These are phyloP conservation scores for Phallus indusiatus DNA, from an alignment of 768 basidiomycete genomes.

Conservation along the genomic window DNA sequence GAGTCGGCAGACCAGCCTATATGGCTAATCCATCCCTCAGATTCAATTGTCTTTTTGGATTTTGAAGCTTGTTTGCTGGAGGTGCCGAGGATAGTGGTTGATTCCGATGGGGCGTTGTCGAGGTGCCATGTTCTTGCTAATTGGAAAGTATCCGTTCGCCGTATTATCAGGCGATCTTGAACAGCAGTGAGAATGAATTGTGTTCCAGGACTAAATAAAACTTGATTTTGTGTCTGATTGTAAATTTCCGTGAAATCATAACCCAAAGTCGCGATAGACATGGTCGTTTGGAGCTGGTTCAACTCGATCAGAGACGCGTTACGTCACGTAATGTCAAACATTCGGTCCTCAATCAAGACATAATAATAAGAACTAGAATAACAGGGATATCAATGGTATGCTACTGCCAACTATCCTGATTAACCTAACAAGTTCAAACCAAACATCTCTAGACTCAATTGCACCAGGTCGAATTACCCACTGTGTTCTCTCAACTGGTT, in stretches of 20 bases:
- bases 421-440: too few species aligned
- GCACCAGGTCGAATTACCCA: too few species aligned
- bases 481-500: too few species aligned
- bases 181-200: slow-evolving; percentile 80
- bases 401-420: too few species aligned
- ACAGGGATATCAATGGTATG: too few species aligned
- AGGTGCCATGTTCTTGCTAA: slow-evolving; percentile 75
- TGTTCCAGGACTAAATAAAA: slow-evolving; percentile 76
- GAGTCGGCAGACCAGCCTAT: slow-evolving; percentile 84
- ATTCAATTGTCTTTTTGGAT: slow-evolving; percentile 10
- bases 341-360: too few species aligned
- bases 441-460: background rate
- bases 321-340: too few species aligned
- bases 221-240: slow-evolving; percentile 52
- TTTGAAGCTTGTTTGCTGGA: slow-evolving; percentile 20
- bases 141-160: slow-evolving; percentile 76
- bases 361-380: too few species aligned
- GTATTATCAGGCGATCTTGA: slow-evolving; percentile 70
- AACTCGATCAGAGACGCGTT: slow-evolving; percentile 3
- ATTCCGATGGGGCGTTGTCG: slow-evolving; percentile 43
- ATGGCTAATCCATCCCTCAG: slow-evolving; percentile 52
- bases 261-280: slow-evolving; percentile 9
- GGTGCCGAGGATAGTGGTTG: slow-evolving; percentile 33
- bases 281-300: background rate
- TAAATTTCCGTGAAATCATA: slow-evolving; percentile 79